Evolutionary conservation across 108 stramenopile species (phyloP).

Genomic region (Cylindrotheca fusiformis): DNA sequence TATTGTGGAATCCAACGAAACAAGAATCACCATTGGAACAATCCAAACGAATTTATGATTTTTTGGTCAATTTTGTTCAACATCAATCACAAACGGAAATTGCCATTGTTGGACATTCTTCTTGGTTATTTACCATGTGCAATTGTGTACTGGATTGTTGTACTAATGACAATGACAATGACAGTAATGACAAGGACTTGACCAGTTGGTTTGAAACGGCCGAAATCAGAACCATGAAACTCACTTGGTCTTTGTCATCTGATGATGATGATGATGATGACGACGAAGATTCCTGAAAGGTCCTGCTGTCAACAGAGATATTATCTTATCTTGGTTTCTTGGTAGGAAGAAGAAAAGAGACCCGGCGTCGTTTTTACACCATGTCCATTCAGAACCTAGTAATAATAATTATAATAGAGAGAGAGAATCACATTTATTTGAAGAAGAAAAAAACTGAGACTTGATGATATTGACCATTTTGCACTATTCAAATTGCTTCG

Average conservation of each 20-base stretch:
- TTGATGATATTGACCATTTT: too few species aligned
- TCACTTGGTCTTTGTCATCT: slow-evolving; percentile 15
- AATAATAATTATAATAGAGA: too few species aligned
- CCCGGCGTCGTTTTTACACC: too few species aligned
- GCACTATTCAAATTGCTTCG: too few species aligned
- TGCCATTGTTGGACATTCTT: slow-evolving; percentile 62
- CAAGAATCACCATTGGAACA: slow-evolving; percentile 40
- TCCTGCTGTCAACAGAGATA: too few species aligned
- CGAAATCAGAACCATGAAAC: slow-evolving; percentile 50
- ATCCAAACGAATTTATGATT: slow-evolving; percentile 48
- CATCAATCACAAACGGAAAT: slow-evolving; percentile 52
- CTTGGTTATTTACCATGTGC: slow-evolving; percentile 51
- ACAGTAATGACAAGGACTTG: slow-evolving; percentile 12
- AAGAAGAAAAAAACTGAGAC: not conserved
- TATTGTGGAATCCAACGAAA: slow-evolving; percentile 28
- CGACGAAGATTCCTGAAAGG: too few species aligned
- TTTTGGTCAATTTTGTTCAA: slow-evolving; percentile 47
- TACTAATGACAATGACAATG: slow-evolving; percentile 26
- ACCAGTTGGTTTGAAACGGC: slow-evolving; percentile 54
- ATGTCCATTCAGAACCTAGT: too few species aligned
- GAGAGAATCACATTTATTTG: too few species aligned
- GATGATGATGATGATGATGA: slow-evolving; percentile 1
- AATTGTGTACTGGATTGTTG: slow-evolving; percentile 58
- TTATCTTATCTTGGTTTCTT: too few species aligned
- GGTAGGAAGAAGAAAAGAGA: not conserved